Conservation (phyloP, 1,139 yeast species). For the Meyerozyma athensensis region DNA sequence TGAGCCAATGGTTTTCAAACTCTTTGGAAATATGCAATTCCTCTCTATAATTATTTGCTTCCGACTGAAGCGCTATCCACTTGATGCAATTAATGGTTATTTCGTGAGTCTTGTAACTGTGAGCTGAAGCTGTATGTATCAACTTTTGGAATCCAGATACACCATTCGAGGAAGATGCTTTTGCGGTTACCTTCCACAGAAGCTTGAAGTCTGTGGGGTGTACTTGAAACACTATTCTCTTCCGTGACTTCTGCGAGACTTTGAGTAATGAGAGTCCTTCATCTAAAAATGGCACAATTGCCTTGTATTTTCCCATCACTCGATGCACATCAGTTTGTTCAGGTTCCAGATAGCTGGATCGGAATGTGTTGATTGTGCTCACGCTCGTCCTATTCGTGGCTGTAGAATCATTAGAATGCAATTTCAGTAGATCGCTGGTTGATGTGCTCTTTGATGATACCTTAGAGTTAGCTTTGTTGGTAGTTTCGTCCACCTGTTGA, state of each 20-base stretch:
- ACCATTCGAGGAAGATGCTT: constrained; percentile 12
- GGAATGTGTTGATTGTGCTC: background rate
- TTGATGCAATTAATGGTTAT: constrained; percentile 70
- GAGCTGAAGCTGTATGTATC: constrained; percentile 13
- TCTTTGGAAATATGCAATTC: constrained; percentile 72
- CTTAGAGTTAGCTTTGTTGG: too few species aligned
- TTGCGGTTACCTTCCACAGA: constrained; percentile 39
- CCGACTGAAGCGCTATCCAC: constrained; percentile 59
- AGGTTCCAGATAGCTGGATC: too few species aligned
- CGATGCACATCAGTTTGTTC: constrained; percentile 8
- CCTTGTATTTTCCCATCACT: constrained; percentile 13
- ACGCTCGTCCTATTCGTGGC: too few species aligned
- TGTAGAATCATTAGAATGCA: too few species aligned
- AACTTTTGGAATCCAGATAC: constrained; percentile 14
- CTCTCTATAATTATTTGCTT: constrained; percentile 80
- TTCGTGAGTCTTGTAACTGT: constrained; percentile 31
- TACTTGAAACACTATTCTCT: constrained; percentile 37
- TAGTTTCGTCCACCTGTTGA: too few species aligned
- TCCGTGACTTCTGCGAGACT: constrained; percentile 65
- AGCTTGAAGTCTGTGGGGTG: constrained; percentile 33
- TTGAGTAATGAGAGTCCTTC: constrained; percentile 51
- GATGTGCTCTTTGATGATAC: background rate
- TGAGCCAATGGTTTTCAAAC: constrained; percentile 67
- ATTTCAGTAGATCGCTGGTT: background rate
- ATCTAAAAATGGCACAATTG: constrained; percentile 27